Conservation (phyloP, 208 protist species). For the Leishmania mexicana region DNA sequence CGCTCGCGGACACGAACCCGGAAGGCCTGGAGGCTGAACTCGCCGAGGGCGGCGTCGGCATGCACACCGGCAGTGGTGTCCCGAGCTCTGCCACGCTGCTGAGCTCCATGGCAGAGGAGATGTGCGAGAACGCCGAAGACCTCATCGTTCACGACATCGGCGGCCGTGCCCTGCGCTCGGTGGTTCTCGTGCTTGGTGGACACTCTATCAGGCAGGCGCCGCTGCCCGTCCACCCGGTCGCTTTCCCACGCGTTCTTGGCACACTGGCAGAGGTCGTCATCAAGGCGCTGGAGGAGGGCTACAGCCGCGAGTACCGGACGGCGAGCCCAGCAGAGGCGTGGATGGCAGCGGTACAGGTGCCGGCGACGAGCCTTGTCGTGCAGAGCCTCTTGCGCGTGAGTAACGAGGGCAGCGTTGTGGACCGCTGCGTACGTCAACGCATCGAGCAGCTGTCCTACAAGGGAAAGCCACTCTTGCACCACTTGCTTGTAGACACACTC, state of each 20-base stretch:
- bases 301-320: conserved; percentile 45
- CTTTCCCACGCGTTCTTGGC: conserved; percentile 48
- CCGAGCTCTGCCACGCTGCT: conserved; percentile 82
- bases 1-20: conserved; percentile 39
- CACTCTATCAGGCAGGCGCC: conserved; percentile 70
- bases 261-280: conserved; percentile 52
- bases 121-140: conserved; percentile 66
- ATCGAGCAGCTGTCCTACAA: conserved; percentile 56
- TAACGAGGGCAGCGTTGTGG: conserved; percentile 42
- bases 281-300: conserved; percentile 54
- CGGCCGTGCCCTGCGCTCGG: conserved; percentile 73
- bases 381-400: conserved; percentile 86
- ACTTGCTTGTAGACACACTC: conserved; percentile 64
- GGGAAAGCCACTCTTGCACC: conserved; percentile 51
- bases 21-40: conserved; percentile 62
- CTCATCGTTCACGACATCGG: conserved; percentile 77
- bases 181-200: conserved; percentile 83
- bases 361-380: conserved; percentile 79
- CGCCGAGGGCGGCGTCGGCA: conserved; percentile 57
- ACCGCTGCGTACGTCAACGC: conserved; percentile 51
- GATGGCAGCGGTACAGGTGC: conserved; percentile 67
- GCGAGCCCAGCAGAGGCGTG: conserved; percentile 50
- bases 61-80: conserved; percentile 80
- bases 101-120: conserved; percentile 61
- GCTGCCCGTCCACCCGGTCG: conserved; percentile 38